Percentiles rank a stretch among this genome's conserved stretches.
Conservation (phyloP, 257 asterid species). For the Solanum infundibuliforme region DNA sequence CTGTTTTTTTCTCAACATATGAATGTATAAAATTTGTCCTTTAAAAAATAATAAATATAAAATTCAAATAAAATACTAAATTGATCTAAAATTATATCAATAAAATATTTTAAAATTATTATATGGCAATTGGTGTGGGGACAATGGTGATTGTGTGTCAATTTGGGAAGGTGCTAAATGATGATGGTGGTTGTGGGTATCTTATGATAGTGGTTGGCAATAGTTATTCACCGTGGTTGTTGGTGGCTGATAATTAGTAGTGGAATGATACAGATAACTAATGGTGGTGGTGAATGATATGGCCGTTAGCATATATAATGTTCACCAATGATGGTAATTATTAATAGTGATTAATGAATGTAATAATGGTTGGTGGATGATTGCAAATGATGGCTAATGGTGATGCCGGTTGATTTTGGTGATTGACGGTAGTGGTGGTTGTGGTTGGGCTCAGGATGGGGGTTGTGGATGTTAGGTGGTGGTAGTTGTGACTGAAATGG, state of each 20-base stretch:
- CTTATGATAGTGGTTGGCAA: not conserved
- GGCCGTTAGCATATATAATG: not conserved
- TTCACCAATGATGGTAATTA: not conserved
- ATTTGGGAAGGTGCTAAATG: not conserved
- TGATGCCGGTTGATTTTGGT: not conserved
- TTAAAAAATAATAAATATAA: too few species aligned
- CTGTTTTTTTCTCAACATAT: not conserved
- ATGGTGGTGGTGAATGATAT: not conserved
- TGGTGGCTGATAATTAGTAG: not conserved
- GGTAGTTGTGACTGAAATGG: not conserved
- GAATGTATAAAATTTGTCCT: not conserved
- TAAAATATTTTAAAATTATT: too few species aligned
- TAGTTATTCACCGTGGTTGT: not conserved
- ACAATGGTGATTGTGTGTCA: not conserved
- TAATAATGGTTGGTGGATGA: not conserved
- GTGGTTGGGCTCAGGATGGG: not conserved
- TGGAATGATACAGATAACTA: not conserved
- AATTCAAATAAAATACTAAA: not conserved
- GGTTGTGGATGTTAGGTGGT: not conserved
- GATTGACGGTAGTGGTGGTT: not conserved
- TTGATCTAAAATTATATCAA: not conserved
- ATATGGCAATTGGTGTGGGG: not conserved
- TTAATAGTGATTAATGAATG: not conserved
- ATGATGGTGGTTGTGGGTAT: not conserved
- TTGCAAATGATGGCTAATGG: not conserved